Evolutionary conservation across 345 rosid species (phyloP).

Genomic region (Gossypium mustelinum): DNA sequence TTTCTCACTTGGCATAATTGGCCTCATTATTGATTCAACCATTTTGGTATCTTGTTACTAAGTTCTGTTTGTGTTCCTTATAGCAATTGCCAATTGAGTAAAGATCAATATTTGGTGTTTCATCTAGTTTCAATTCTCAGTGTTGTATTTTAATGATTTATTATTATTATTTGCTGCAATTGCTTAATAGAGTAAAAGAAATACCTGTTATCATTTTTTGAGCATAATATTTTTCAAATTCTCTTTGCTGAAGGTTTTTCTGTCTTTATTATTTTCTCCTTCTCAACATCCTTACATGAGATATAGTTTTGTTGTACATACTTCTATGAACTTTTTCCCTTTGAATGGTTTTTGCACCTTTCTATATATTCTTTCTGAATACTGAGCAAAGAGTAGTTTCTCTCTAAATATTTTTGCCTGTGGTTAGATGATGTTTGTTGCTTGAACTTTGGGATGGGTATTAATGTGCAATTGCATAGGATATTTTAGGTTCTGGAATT

Average conservation of each 20-base stretch:
- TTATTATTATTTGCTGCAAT: not conserved
- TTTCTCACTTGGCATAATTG: not conserved
- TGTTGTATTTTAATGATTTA: not conserved
- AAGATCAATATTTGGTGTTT: not conserved
- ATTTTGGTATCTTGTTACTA: not conserved
- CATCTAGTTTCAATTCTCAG: conserved; percentile 1
- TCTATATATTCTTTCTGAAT: not conserved
- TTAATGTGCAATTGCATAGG: no score
- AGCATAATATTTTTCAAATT: not conserved
- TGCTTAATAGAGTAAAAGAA: not conserved
- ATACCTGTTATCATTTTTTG: not conserved
- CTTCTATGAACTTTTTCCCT: not conserved
- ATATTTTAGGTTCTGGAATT: no score
- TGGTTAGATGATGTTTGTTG: not conserved
- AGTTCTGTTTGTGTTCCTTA: not conserved
- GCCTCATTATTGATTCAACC: not conserved
- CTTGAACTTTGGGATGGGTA: no score
- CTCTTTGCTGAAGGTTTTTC: not conserved
- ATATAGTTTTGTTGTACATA: not conserved
- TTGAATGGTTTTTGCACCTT: not conserved
- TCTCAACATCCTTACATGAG: not conserved
- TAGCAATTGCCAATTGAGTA: not conserved
- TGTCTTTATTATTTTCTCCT: not conserved
- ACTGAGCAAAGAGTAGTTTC: not conserved
- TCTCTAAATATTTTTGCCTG: not conserved